Evolutionary conservation across 2,329 filamentous ascomycete species (phyloP).

Genomic region (Calonectria pauciramosa): DNA sequence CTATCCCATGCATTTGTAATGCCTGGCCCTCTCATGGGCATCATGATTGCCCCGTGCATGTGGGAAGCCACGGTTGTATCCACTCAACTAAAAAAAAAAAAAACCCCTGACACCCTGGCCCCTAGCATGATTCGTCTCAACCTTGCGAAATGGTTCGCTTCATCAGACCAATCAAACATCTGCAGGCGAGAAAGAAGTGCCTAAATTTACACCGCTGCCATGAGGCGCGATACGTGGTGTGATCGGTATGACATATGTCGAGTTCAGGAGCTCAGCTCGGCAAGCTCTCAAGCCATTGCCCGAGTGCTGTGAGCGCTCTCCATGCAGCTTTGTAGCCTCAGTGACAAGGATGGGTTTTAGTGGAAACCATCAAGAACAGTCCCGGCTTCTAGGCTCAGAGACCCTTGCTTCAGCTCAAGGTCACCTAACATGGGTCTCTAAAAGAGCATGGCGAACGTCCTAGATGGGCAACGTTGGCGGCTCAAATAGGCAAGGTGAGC

Average conservation of each 20-base stretch:
- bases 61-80: not conserved
- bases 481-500: not conserved
- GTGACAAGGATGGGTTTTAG: not conserved
- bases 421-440: not conserved
- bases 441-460: not conserved
- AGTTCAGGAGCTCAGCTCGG: not conserved
- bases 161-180: not conserved
- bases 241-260: not conserved
- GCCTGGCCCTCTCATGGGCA: not conserved
- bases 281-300: not conserved
- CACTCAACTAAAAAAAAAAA: not conserved
- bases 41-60: not conserved
- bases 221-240: not conserved
- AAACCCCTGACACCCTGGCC: not conserved
- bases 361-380: not conserved
- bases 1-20: not conserved
- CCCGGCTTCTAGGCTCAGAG: not conserved
- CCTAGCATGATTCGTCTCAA: not conserved
- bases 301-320: not conserved
- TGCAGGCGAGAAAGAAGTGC: not conserved
- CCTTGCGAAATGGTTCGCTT: not conserved
- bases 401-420: not conserved
- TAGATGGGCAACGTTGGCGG: not conserved
- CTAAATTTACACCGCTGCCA: not conserved
- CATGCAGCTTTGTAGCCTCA: not conserved